Evolutionary conservation across 768 basidiomycete species (phyloP), one percentile per base, ranked within the genome.

Genomic region (Hypholoma fasciculare): DNA sequence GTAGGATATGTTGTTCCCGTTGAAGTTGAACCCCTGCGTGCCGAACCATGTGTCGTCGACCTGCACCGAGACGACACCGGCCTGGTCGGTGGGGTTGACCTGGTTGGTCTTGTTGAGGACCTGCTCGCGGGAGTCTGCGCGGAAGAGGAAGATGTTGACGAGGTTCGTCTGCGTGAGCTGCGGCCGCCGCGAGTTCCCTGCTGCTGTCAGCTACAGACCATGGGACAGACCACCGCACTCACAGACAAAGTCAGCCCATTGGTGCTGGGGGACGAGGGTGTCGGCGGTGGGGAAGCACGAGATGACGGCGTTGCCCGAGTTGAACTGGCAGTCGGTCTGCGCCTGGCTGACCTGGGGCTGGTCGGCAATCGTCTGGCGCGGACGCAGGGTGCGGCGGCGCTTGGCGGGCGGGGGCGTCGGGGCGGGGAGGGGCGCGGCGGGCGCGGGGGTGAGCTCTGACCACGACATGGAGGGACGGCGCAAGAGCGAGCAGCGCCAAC

Each of bases 21-120:
- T 68, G 74, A 81, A 87, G 2, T 71, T 62, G 30, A 68, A 53
- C 27, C 86, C 89, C 23, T 78, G 70, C 0, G 63, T 37, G 30
- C 88, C 89, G 71, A 85, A 93, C 90, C 90, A 94, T 14, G 77
- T 68, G 69, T 95, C 93, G 67, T 93, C 81, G 44, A 90, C 88
- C 36, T 78, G 82, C 2, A 83, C 71, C 30, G 75, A 77, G 43
- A 79, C 66, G 60, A 73, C 54, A 23, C 92, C 86, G 1, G 87
- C 82, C 17, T 78, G 82, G 65, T 82, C 82, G 26, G 73, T 63
- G 2, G 85, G 80, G 56, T 83, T 82, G 0, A 64, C 4, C 37
- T 73, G 60, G 58, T 83, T 76, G 6, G 23, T 66, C 52, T 74
- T 81, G 56, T 74, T 74, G 20, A 79, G 71, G 17, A 90, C 74